phyloP scores from a whole-genome alignment of 441 rosid species.

The Gossypium lobatum region DNA sequence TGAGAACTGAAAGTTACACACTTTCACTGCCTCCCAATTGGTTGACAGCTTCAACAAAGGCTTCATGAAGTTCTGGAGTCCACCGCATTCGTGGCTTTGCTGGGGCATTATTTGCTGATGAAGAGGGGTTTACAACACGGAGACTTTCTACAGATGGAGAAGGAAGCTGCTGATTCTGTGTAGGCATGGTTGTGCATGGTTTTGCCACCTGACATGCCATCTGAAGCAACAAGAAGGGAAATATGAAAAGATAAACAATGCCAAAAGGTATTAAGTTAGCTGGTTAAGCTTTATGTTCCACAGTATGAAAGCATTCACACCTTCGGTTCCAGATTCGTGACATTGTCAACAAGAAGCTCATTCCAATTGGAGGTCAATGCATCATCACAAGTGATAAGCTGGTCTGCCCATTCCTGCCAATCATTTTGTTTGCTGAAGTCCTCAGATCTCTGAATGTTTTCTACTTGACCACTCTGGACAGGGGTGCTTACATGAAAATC shows the following conservation, averaged over 20 bases:
- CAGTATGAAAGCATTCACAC: constrained; percentile 28
- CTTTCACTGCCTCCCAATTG: constrained; percentile 94
- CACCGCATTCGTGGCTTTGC: constrained; percentile 92
- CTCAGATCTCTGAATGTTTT: constrained; percentile 53
- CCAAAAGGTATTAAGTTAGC: constrained; percentile 3
- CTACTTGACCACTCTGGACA: constrained; percentile 41
- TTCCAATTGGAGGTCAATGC: constrained; percentile 64
- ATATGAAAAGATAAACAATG: constrained; percentile 3
- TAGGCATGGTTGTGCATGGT: constrained; percentile 3
- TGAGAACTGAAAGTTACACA: constrained; percentile 24
- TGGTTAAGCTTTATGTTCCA: constrained; percentile 8
- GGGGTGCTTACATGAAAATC: constrained; percentile 12
- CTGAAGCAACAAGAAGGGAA: constrained; percentile 6
- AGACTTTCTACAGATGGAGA: constrained; percentile 11
- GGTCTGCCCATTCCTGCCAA: constrained; percentile 99
- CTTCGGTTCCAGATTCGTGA: constrained; percentile 58
- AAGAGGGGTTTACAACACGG: constrained; percentile 22
- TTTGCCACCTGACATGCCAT: constrained; percentile 8
- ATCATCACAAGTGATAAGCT: constrained; percentile 72
- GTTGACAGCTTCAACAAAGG: constrained; percentile 88
- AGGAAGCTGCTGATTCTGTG: constrained; percentile 7
- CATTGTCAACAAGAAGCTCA: constrained; percentile 53
- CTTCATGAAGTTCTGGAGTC: constrained; percentile 93
- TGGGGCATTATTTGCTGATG: constrained; percentile 39
- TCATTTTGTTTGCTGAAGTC: constrained; percentile 55